These are phyloP conservation scores for Myxozyma melibiosi DNA, from an alignment of 805 yeast genomes.

Conservation along the genomic window DNA sequence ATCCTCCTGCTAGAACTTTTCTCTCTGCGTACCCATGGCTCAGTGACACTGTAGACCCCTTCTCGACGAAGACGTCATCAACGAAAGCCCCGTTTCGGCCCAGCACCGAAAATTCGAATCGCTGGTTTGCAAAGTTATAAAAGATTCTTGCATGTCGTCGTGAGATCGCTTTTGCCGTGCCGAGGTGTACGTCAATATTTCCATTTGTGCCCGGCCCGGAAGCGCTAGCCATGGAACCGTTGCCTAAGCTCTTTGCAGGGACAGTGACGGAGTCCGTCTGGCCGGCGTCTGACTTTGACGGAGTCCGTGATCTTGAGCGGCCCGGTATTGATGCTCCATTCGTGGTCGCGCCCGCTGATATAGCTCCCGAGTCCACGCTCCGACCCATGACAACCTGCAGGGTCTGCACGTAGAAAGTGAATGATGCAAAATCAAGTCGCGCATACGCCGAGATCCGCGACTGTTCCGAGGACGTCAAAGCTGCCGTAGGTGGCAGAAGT, in stretches of 20 bases:
- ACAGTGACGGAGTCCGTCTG: background rate
- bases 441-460: constrained; percentile 50
- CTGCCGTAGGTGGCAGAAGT: background rate
- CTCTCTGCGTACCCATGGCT: constrained; percentile 62
- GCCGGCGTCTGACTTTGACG: constrained; percentile 2
- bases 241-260: background rate
- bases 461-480: constrained; percentile 14
- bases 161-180: constrained; percentile 89
- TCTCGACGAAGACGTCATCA: constrained; percentile 83
- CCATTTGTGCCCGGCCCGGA: constrained; percentile 10
- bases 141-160: constrained; percentile 94
- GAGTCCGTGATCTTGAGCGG: constrained; percentile 21
- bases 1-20: background rate
- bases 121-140: constrained; percentile 93
- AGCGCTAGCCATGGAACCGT: background rate
- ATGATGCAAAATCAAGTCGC: constrained; percentile 81
- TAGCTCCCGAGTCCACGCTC: constrained; percentile 63
- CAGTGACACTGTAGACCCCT: constrained; percentile 88
- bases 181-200: constrained; percentile 87
- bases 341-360: constrained; percentile 23
- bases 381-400: constrained; percentile 93
- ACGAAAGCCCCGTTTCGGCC: constrained; percentile 98
- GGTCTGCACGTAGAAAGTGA: constrained; percentile 94
- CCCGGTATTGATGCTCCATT: constrained; percentile 2
- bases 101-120: constrained; percentile 86